phyloP scores from a whole-genome alignment of 2,329 filamentous ascomycete genomes.

The Colletotrichum lupini region DNA sequence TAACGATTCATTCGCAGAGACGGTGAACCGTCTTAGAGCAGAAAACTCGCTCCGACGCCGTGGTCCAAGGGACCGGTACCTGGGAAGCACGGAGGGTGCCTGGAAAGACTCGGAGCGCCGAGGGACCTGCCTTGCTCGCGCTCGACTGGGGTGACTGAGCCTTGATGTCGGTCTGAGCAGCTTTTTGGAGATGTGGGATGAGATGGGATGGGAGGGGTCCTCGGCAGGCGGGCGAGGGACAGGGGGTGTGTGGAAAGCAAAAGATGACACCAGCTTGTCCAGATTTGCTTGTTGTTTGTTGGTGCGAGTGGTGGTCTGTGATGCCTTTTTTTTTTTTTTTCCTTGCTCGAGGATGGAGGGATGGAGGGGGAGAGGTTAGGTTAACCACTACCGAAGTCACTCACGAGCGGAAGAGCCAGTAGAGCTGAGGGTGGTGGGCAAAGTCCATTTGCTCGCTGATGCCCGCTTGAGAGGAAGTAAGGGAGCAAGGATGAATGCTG shows the following conservation, averaged over 20 bases:
- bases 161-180: slow-evolving; percentile 6
- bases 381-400: background rate
- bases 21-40: background rate
- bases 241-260: slow-evolving; percentile 17
- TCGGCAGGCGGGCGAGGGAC: slow-evolving; percentile 2
- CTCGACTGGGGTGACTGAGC: slow-evolving; percentile 11
- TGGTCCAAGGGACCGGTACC: slow-evolving; percentile 31
- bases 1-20: background rate
- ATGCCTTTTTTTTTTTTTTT: background rate
- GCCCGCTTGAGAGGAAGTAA: slow-evolving; percentile 22
- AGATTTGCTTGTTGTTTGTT: background rate
- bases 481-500: slow-evolving; percentile 28
- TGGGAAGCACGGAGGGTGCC: background rate
- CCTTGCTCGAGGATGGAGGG: no score
- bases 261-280: slow-evolving; percentile 24
- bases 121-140: slow-evolving; percentile 12
- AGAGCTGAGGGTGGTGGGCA: slow-evolving; percentile 2
- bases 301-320: background rate
- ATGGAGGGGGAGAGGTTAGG: no score
- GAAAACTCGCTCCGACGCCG: slow-evolving; percentile 1
- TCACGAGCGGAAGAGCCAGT: background rate
- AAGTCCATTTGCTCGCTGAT: slow-evolving; percentile 11
- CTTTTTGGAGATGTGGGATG: slow-evolving; percentile 18
- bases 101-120: background rate
- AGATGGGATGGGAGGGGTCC: slow-evolving; percentile 30